A percentile compares a stretch with the other conserved stretches of the same genome.
phyloP scores from a whole-genome alignment of 2,329 filamentous ascomycete genomes.

The Curvularia sp. region DNA sequence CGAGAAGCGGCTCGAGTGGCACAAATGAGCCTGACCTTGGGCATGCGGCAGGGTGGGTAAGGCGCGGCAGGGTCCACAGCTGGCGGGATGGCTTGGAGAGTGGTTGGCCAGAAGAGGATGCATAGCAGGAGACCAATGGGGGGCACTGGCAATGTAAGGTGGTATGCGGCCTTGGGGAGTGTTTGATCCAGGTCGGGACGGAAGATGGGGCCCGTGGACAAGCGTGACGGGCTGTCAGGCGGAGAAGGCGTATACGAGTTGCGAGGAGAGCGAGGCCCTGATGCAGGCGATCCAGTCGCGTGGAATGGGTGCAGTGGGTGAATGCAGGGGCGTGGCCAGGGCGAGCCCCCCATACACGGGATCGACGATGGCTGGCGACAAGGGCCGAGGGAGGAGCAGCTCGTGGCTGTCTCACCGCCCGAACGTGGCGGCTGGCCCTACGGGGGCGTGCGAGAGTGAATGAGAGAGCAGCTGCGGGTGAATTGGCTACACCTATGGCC shows the following conservation, averaged over 20 bases:
- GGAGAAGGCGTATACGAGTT: background rate
- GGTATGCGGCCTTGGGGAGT: background rate
- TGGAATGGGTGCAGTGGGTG: background rate
- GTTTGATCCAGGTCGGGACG: background rate
- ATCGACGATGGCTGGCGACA: conserved; percentile 19
- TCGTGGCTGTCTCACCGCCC: conserved; percentile 9
- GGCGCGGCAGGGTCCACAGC: conserved; percentile 26
- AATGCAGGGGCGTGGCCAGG: conserved; percentile 16
- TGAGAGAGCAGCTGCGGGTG: background rate
- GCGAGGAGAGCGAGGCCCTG: background rate
- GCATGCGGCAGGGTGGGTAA: conserved; percentile 30
- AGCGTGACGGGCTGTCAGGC: background rate
- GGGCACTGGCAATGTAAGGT: conserved; percentile 1
- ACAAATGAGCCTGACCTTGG: conserved; percentile 23
- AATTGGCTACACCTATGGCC: background rate
- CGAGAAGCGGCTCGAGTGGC: conserved; percentile 23
- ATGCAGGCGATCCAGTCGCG: background rate
- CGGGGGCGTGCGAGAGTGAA: background rate
- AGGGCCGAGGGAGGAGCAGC: background rate
- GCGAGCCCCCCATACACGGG: conserved; percentile 1
- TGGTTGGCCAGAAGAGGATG: conserved; percentile 16
- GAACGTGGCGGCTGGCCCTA: background rate
- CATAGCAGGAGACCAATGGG: conserved; percentile 23
- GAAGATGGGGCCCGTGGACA: background rate
- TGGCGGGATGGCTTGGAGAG: conserved; percentile 17